phyloP scores from a whole-genome alignment of 306 rosid genomes.

The Castanea crenata region DNA sequence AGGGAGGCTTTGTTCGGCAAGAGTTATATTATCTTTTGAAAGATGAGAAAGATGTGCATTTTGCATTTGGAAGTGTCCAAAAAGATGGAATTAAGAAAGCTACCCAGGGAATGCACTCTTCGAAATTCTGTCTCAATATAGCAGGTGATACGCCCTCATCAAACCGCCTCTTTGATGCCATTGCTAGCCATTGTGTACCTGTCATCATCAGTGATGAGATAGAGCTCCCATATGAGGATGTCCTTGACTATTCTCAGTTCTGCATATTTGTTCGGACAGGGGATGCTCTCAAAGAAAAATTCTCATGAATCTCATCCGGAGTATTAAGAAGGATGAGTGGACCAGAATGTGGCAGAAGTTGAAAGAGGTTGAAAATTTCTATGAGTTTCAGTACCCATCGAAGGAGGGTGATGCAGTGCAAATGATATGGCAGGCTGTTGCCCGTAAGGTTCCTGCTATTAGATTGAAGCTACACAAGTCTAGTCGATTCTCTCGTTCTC shows the following conservation, averaged over 20 bases:
- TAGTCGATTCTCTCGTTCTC: conserved; percentile 44
- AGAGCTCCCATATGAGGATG: conserved; percentile 81
- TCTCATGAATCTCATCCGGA: conserved; percentile 49
- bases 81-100: conserved; percentile 57
- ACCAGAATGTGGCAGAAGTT: conserved; percentile 68
- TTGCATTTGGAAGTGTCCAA: conserved; percentile 66
- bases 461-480: conserved; percentile 53
- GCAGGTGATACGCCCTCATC: conserved; percentile 92
- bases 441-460: conserved; percentile 60
- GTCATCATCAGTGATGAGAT: conserved; percentile 77
- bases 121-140: conserved; percentile 87
- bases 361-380: conserved; percentile 59
- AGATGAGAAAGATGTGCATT: conserved; percentile 71
- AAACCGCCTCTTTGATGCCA: conserved; percentile 79
- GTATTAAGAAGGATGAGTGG: conserved; percentile 67
- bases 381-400: conserved; percentile 74
- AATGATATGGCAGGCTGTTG: conserved; percentile 86
- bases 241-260: conserved; percentile 71
- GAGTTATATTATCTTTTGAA: conserved; percentile 68
- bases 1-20: conserved; percentile 76
- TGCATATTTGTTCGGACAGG: conserved; percentile 68
- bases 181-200: conserved; percentile 75
- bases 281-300: conserved; percentile 58
- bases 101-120: conserved; percentile 60
- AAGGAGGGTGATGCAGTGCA: conserved; percentile 70